A percentile compares a stretch with the other conserved stretches of the same genome.
phyloP scores from a whole-genome alignment of 805 yeast genomes.

The Limtongia smithiae region DNA sequence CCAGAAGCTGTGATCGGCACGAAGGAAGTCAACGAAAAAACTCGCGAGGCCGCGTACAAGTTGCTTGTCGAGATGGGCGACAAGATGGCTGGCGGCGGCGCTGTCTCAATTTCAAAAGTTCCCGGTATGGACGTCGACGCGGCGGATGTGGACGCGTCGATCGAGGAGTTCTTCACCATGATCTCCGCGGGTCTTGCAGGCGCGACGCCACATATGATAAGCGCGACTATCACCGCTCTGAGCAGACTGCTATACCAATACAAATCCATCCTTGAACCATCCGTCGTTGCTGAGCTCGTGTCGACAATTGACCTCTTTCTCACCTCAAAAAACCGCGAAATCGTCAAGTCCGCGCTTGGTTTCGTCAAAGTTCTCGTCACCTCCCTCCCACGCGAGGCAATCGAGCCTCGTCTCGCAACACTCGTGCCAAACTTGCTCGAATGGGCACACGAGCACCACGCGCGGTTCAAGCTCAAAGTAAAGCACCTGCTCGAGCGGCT shows the following conservation, averaged over 20 bases:
- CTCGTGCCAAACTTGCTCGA: slow-evolving; percentile 70
- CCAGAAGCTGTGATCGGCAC: slow-evolving; percentile 89
- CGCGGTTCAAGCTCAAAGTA: slow-evolving; percentile 88
- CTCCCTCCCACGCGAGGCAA: slow-evolving; percentile 72
- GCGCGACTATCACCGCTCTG: slow-evolving; percentile 90
- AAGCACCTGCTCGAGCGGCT: slow-evolving; percentile 90
- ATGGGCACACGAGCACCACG: slow-evolving; percentile 95
- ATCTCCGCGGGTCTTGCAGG: slow-evolving; percentile 96
- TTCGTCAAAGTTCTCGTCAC: slow-evolving; percentile 86
- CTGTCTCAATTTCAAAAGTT: slow-evolving; percentile 59
- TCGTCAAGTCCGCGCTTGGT: slow-evolving; percentile 91
- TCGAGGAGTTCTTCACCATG: slow-evolving; percentile 85
- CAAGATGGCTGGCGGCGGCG: slow-evolving; percentile 63
- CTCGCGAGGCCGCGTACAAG: slow-evolving; percentile 76
- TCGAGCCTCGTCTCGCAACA: slow-evolving; percentile 61
- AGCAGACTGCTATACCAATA: slow-evolving; percentile 83
- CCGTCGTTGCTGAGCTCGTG: slow-evolving; percentile 66
- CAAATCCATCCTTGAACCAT: slow-evolving; percentile 49
- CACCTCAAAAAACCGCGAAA: slow-evolving; percentile 87
- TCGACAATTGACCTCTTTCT: slow-evolving; percentile 85
- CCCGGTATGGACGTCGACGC: slow-evolving; percentile 61
- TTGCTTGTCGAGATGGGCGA: slow-evolving; percentile 76
- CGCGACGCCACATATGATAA: slow-evolving; percentile 89
- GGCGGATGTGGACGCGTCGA: slow-evolving; percentile 62
- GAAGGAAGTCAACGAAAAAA: slow-evolving; percentile 87